phyloP scores from a whole-genome alignment of 164 flowering plant species.

The Chloranthus sessilifolius region DNA sequence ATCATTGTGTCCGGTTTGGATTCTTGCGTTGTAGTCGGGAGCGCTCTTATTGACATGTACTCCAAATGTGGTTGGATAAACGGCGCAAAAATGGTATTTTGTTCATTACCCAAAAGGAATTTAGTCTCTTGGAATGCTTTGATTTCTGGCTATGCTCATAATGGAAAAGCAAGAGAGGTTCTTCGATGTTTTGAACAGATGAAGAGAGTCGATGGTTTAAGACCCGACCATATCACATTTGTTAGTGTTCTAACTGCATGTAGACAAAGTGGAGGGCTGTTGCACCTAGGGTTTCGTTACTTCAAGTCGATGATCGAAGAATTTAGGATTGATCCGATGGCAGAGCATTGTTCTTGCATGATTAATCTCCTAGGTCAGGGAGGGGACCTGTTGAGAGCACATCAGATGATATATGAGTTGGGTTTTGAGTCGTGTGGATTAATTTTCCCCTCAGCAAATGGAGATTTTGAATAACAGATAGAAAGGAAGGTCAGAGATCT shows the following conservation, averaged over 20 bases:
- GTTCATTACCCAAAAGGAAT: slow-evolving; percentile 37
- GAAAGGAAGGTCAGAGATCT: no score
- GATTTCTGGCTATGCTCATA: slow-evolving; percentile 58
- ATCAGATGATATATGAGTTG: slow-evolving; percentile 4
- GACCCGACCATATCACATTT: slow-evolving; percentile 57
- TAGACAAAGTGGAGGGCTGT: slow-evolving; percentile 24
- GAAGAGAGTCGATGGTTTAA: slow-evolving; percentile 18
- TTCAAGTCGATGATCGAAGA: slow-evolving; percentile 43
- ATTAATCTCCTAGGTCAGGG: slow-evolving; percentile 46
- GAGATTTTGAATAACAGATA: no score
- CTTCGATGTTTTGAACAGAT: slow-evolving; percentile 42
- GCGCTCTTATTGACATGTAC: slow-evolving; percentile 70
- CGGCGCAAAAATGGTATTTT: slow-evolving; percentile 40
- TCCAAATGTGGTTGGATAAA: slow-evolving; percentile 57
- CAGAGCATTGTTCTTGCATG: slow-evolving; percentile 56
- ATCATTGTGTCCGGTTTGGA: slow-evolving; percentile 38
- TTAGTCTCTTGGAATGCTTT: slow-evolving; percentile 59
- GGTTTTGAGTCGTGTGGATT: slow-evolving; percentile 1
- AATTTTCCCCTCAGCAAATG: no score
- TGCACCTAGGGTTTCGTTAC: slow-evolving; percentile 27
- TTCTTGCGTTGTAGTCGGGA: slow-evolving; percentile 37
- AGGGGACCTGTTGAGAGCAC: slow-evolving; percentile 43
- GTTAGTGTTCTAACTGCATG: slow-evolving; percentile 52
- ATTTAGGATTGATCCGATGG: slow-evolving; percentile 37
- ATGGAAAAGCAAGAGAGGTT: slow-evolving; percentile 36